Conservation (phyloP, 2,329 filamentous ascomycete species). For the Aspergillus puulaauensis region DNA sequence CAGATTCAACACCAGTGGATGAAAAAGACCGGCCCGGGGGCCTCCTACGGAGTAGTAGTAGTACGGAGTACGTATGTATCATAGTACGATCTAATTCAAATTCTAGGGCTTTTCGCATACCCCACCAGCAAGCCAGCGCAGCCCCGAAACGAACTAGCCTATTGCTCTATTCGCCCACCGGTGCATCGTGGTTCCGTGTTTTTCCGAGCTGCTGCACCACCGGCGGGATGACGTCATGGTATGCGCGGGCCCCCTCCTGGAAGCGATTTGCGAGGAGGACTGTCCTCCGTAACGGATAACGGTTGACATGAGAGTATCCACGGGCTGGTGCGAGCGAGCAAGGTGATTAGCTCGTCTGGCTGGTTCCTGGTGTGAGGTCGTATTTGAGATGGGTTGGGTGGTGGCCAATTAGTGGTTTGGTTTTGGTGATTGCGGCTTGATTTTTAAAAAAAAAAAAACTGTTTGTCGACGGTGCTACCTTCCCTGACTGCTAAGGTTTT, state of each 20-base stretch:
- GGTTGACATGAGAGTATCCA: not conserved
- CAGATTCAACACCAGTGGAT: no score
- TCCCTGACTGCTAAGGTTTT: no score
- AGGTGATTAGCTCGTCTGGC: no score
- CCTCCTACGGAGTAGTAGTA: no score
- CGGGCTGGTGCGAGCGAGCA: not conserved
- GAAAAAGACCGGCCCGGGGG: no score
- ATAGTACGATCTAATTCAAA: no score
- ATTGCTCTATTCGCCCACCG: conserved; percentile 25
- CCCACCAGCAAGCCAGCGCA: not conserved
- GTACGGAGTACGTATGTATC: no score
- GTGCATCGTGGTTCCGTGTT: conserved; percentile 10
- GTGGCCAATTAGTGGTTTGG: not conserved
- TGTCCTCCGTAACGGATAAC: conserved; percentile 19
- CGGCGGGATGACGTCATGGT: conserved; percentile 3
- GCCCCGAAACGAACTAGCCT: not conserved
- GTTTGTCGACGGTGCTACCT: no score
- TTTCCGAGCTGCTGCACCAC: conserved; percentile 7
- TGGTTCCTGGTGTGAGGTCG: not conserved
- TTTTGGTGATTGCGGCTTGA: not conserved
- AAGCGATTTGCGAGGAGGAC: conserved; percentile 14
- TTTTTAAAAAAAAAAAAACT: no score
- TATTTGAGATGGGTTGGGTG: not conserved
- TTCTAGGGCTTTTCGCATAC: not conserved
- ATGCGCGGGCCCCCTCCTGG: not conserved